Evolutionary conservation across 2,329 filamentous ascomycete species (phyloP).

Genomic region (Microdochium nivale): DNA sequence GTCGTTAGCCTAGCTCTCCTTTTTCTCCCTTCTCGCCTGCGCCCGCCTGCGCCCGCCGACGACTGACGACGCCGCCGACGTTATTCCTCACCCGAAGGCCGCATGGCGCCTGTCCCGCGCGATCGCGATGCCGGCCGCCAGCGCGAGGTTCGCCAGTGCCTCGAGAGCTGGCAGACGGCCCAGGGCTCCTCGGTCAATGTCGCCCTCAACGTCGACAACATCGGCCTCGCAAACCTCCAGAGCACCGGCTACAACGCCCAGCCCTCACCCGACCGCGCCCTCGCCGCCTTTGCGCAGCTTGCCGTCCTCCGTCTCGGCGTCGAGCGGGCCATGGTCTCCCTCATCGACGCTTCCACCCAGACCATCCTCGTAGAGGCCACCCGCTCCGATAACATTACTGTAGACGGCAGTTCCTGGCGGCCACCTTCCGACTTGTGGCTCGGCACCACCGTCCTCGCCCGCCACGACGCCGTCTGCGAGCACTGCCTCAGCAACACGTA

Average conservation of each 20-base stretch:
- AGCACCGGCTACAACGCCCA: constrained; percentile 20
- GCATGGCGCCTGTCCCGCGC: background rate
- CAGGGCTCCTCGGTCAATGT: constrained; percentile 22
- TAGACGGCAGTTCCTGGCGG: constrained; percentile 19
- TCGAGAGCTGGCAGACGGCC: constrained; percentile 21
- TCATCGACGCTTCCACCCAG: constrained; percentile 35
- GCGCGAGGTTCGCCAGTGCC: constrained; percentile 20
- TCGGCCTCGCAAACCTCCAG: constrained; percentile 14
- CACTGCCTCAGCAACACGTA: constrained; percentile 14
- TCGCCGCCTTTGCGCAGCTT: constrained; percentile 41
- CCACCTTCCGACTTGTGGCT: constrained; percentile 24
- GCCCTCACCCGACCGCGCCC: constrained; percentile 24
- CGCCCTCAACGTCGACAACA: constrained; percentile 20
- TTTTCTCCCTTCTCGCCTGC: too few relatives aligned
- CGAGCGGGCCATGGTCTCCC: constrained; percentile 38
- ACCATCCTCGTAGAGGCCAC: constrained; percentile 45
- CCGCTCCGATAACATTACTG: constrained; percentile 24
- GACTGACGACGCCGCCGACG: too few relatives aligned
- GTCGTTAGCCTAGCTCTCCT: too few relatives aligned
- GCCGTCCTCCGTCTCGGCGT: constrained; percentile 36
- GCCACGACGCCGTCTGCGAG: constrained; percentile 24
- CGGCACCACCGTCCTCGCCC: constrained; percentile 16
- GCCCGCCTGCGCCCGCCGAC: too few relatives aligned
- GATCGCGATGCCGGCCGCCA: constrained; percentile 10
- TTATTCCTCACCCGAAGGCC: too few relatives aligned